phyloP scores from a whole-genome alignment of 495 filamentous ascomycete species.

The Zalerion maritima region DNA sequence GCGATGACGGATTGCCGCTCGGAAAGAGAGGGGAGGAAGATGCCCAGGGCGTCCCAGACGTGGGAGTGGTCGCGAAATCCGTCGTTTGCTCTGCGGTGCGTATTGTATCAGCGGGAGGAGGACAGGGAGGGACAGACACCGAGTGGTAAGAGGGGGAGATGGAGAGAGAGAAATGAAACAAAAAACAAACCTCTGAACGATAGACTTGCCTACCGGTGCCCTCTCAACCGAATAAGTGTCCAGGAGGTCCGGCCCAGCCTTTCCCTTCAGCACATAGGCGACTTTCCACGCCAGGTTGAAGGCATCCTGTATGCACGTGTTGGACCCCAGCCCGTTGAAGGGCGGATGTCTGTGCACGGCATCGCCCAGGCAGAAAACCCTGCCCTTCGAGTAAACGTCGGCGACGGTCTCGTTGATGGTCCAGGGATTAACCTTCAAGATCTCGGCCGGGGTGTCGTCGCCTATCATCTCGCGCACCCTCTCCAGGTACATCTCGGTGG shows the following conservation, averaged over 20 bases:
- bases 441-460: constrained; percentile 26
- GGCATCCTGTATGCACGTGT: constrained; percentile 35
- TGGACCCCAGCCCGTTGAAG: constrained; percentile 31
- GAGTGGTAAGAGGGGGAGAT: too few species aligned
- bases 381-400: constrained; percentile 24
- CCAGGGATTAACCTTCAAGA: constrained; percentile 25
- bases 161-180: too few species aligned
- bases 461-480: constrained; percentile 35
- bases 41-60: constrained; percentile 21
- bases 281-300: constrained; percentile 38
- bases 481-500: too few species aligned
- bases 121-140: too few species aligned
- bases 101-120: too few species aligned
- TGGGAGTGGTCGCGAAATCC: constrained; percentile 18
- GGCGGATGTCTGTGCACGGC: constrained; percentile 34
- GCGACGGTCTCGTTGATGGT: constrained; percentile 29
- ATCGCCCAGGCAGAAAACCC: constrained; percentile 33
- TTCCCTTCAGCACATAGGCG: constrained; percentile 21
- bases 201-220: constrained; percentile 24
- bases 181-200: too few species aligned
- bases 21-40: constrained; percentile 12
- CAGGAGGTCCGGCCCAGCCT: constrained; percentile 15
- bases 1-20: constrained; percentile 1
- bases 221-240: constrained; percentile 23
- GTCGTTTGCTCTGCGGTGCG: constrained; percentile 29